Percentiles rank a stretch among this genome's conserved stretches.
Evolutionary conservation across 768 basidiomycete species (phyloP).

Genomic region (Mycena metata): DNA sequence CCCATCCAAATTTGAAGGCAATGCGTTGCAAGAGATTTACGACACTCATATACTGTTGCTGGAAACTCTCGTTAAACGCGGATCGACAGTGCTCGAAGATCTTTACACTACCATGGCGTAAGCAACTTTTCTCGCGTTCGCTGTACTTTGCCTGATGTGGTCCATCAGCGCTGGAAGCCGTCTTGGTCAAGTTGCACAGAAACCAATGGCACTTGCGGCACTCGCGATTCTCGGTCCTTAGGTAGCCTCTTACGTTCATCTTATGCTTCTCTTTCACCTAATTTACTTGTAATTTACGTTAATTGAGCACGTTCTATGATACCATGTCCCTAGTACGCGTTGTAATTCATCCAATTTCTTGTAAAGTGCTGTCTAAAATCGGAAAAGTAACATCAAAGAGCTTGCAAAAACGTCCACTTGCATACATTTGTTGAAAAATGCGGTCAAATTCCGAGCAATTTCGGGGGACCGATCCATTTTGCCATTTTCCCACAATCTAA

Average conservation of each 20-base stretch:
- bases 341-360: background rate
- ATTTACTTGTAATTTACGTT: too few relatives aligned
- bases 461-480: background rate
- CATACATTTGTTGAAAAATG: constrained; percentile 1
- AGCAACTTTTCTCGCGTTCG: background rate
- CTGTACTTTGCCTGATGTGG: background rate
- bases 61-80: background rate
- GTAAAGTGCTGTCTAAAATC: background rate
- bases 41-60: background rate
- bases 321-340: background rate
- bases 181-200: background rate
- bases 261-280: too few relatives aligned
- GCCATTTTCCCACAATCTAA: background rate
- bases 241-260: too few relatives aligned
- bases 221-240: constrained; percentile 1
- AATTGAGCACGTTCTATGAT: background rate
- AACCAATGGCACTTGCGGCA: background rate
- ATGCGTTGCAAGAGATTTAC: background rate
- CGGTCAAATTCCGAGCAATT: background rate
- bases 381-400: too few relatives aligned
- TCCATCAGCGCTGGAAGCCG: background rate
- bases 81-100: background rate
- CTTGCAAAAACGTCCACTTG: too few relatives aligned
- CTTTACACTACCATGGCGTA: background rate
- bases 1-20: background rate